These are phyloP conservation scores for Kuraishia borneana DNA, from an alignment of 805 yeast genomes.

Conservation along the genomic window DNA sequence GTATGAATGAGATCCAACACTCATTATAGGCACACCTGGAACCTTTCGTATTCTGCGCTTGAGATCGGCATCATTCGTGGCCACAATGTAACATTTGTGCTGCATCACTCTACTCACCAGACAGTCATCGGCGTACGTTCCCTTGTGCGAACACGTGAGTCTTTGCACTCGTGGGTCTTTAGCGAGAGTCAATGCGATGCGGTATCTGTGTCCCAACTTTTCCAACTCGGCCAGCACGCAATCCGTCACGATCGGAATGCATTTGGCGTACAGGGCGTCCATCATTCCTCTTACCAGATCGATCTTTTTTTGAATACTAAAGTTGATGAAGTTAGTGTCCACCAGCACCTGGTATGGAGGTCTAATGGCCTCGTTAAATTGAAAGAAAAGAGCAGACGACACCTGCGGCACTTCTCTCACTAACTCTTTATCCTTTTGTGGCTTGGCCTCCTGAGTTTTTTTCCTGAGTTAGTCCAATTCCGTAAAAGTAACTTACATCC, in stretches of 20 bases:
- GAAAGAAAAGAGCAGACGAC: conserved; percentile 90
- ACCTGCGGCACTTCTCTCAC: conserved; percentile 81
- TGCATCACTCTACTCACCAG: conserved; percentile 86
- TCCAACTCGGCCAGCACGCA: conserved; percentile 98
- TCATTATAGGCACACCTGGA: conserved; percentile 95
- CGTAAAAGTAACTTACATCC: conserved; percentile 27
- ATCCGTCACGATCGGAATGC: conserved; percentile 92
- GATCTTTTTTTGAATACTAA: conserved; percentile 90
- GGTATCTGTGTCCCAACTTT: conserved; percentile 86
- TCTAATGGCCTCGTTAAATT: conserved; percentile 83
- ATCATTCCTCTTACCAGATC: conserved; percentile 94
- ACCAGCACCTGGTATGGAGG: conserved; percentile 97
- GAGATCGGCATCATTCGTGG: conserved; percentile 95
- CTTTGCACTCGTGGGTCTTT: conserved; percentile 88
- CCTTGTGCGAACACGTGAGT: conserved; percentile 82
- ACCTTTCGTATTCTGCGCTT: conserved; percentile 90
- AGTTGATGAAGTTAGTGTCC: conserved; percentile 95
- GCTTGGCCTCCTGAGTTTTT: conserved; percentile 25
- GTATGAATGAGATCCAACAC: conserved; percentile 89
- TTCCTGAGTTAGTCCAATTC: conserved; percentile 12
- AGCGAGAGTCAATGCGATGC: conserved; percentile 88
- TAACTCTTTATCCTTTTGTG: conserved; percentile 63
- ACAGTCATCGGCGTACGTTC: conserved; percentile 98
- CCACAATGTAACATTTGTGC: conserved; percentile 94
- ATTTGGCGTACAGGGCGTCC: conserved; percentile 90